Evolutionary conservation across 257 asterid genomes (phyloP).

Genomic region (Paraleonurus japonicus): DNA sequence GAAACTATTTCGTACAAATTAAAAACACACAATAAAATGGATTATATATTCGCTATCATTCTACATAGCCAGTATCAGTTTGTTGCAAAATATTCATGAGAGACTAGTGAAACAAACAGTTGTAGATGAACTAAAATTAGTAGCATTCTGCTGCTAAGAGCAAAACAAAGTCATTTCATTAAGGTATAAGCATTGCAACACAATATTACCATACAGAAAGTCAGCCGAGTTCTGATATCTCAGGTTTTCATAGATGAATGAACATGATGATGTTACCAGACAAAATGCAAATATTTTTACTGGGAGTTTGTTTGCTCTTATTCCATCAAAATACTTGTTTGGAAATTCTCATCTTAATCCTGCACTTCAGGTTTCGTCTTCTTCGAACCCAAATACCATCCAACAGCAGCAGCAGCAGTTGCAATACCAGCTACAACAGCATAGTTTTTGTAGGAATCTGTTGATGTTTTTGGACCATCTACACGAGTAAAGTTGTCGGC

Average conservation of each 20-base stretch:
- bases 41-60: no score
- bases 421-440: slow-evolving; percentile 70
- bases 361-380: slow-evolving; percentile 61
- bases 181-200: neutral
- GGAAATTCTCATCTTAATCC: slow-evolving; percentile 38
- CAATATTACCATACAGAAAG: neutral
- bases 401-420: slow-evolving; percentile 60
- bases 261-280: slow-evolving; percentile 5
- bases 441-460: slow-evolving; percentile 65
- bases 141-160: neutral
- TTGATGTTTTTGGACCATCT: slow-evolving; percentile 44
- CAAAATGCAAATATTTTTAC: slow-evolving; percentile 12
- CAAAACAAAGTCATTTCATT: slow-evolving; percentile 15
- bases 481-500: neutral
- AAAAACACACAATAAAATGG: no score
- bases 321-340: no score
- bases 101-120: neutral
- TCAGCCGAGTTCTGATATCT: slow-evolving; percentile 1
- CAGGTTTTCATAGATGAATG: slow-evolving; percentile 4
- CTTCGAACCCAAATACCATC: slow-evolving; percentile 69
- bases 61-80: neutral
- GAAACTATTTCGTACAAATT: no score
- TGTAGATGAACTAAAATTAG: neutral
- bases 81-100: neutral
- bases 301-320: slow-evolving; percentile 33